phyloP scores from a whole-genome alignment of 768 basidiomycete genomes.

The Ramaria rubella region DNA sequence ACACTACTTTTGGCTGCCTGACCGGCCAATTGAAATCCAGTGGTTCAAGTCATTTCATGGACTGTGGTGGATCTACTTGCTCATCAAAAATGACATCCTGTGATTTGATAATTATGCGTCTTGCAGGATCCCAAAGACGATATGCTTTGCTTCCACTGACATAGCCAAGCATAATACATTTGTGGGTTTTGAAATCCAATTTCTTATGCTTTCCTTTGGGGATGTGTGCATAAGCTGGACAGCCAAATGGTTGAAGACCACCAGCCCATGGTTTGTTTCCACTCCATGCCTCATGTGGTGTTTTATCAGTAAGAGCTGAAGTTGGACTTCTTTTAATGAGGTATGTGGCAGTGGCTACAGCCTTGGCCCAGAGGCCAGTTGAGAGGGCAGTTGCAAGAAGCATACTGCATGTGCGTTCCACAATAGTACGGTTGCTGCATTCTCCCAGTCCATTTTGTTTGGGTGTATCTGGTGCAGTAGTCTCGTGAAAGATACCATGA shows the following conservation, averaged over 20 bases:
- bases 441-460: conserved; percentile 28
- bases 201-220: conserved; percentile 5
- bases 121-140: conserved; percentile 29
- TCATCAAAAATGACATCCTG: conserved; percentile 26
- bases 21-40: background rate
- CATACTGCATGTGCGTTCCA: conserved; percentile 21
- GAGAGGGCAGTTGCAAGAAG: conserved; percentile 20
- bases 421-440: conserved; percentile 21
- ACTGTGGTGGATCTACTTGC: background rate
- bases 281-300: too few relatives aligned
- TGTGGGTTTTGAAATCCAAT: conserved; percentile 24
- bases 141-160: conserved; percentile 26
- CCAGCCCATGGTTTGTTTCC: conserved; percentile 12
- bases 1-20: too few relatives aligned
- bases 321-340: background rate
- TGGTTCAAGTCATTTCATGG: background rate
- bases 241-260: conserved; percentile 17
- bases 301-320: background rate
- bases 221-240: conserved; percentile 14
- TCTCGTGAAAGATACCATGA: conserved; percentile 21
- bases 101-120: conserved; percentile 23
- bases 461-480: conserved; percentile 23
- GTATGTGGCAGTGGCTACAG: conserved; percentile 14
- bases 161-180: conserved; percentile 35
- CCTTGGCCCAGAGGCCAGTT: conserved; percentile 14